These are phyloP conservation scores for Xylaria intraflava DNA, from an alignment of 495 filamentous ascomycete species.

Conservation along the genomic window DNA sequence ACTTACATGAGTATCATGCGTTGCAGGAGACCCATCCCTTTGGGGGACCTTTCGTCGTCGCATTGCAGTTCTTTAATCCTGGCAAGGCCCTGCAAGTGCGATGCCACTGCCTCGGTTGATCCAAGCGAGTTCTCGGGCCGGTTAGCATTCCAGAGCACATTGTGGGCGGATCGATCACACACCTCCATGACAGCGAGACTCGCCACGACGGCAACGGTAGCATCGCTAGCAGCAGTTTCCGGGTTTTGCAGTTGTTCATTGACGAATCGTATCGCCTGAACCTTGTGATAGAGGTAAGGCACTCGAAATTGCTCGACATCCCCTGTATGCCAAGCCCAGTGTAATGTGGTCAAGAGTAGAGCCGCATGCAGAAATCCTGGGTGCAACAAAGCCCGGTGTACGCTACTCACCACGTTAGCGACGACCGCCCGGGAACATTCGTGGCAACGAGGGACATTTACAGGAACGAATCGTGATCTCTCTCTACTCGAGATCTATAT, in stretches of 20 bases:
- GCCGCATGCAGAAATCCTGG: constrained; percentile 30
- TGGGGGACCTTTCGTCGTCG: constrained; percentile 17
- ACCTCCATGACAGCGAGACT: constrained; percentile 36
- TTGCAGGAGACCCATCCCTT: constrained; percentile 25
- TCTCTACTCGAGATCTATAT: constrained; percentile 23
- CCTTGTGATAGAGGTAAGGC: constrained; percentile 29
- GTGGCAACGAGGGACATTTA: constrained; percentile 10
- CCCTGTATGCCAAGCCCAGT: constrained; percentile 29
- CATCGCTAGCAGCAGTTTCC: constrained; percentile 26
- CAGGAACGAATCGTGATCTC: constrained; percentile 25
- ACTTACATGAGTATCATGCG: constrained; percentile 27
- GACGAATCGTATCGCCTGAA: constrained; percentile 30
- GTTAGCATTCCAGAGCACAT: constrained; percentile 9
- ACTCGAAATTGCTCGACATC: constrained; percentile 28
- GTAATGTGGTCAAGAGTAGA: constrained; percentile 27
- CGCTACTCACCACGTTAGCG: constrained; percentile 15
- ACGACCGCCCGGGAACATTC: constrained; percentile 3
- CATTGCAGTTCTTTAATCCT: constrained; percentile 25
- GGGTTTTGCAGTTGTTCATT: constrained; percentile 29
- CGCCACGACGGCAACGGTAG: constrained; percentile 32
- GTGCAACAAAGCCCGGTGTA: constrained; percentile 29
- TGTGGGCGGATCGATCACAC: constrained; percentile 3
- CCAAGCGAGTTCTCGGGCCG: constrained; percentile 21
- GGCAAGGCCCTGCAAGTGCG: constrained; percentile 23
- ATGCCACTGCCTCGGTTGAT: constrained; percentile 23